These are phyloP conservation scores for Polygonum aviculare DNA, from an alignment of 148 eudicot genomes.

Conservation along the genomic window DNA sequence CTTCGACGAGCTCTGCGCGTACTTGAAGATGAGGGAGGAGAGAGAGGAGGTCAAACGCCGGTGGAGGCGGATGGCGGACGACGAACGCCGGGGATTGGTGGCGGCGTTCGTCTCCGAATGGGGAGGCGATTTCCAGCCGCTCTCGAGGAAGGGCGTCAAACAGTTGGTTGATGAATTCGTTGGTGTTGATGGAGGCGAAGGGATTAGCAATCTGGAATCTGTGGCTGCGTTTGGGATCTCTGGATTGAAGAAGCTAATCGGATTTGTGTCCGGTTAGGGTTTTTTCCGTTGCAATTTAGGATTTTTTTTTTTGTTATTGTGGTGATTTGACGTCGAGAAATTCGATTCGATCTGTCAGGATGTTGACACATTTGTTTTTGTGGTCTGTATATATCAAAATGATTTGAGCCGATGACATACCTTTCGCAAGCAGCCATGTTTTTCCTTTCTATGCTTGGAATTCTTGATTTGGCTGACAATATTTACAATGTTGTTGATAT, in stretches of 20 bases:
- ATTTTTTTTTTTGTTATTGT: not conserved
- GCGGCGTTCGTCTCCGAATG: conserved; percentile 64
- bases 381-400: not conserved
- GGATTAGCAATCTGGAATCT: not conserved
- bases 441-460: no score
- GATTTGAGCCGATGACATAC: not conserved
- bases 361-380: not conserved
- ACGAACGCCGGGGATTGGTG: conserved; percentile 46
- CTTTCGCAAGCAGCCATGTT: not conserved
- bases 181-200: conserved; percentile 11
- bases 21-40: conserved; percentile 19
- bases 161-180: conserved; percentile 59
- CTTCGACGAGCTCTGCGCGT: conserved; percentile 48
- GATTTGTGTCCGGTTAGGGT: not conserved
- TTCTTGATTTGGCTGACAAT: no score
- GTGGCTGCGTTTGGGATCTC: conserved; percentile 7
- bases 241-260: not conserved
- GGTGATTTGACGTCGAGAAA: not conserved
- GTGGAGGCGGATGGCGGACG: conserved; percentile 51
- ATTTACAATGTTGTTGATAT: no score
- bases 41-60: conserved; percentile 36
- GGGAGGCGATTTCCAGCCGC: conserved; percentile 67
- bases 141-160: conserved; percentile 50
- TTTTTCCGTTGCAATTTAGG: not conserved
- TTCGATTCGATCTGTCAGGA: not conserved